Conservation (phyloP, 2,329 filamentous ascomycete genomes). For the Dothistroma septosporum region DNA sequence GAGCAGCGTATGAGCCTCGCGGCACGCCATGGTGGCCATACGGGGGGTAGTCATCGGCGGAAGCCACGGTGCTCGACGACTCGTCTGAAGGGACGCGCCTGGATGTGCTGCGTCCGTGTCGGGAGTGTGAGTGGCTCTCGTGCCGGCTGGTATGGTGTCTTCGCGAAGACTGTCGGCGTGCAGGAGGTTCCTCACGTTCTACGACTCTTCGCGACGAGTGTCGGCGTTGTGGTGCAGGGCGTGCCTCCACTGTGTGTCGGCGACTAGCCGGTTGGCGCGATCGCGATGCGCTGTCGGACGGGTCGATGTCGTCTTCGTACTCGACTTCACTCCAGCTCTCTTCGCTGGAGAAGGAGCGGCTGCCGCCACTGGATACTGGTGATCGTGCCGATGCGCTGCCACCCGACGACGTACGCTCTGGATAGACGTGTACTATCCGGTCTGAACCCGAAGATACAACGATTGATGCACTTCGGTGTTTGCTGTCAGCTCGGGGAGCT, state of each 20-base stretch:
- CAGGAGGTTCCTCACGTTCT: conserved; percentile 22
- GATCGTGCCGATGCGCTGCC: conserved; percentile 31
- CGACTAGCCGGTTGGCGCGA: conserved; percentile 34
- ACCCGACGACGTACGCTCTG: conserved; percentile 27
- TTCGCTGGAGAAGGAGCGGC: conserved; percentile 26
- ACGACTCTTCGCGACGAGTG: conserved; percentile 37
- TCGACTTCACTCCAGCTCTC: conserved; percentile 29
- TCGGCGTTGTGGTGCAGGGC: conserved; percentile 34
- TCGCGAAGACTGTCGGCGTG: conserved; percentile 25
- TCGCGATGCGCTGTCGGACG: conserved; percentile 49
- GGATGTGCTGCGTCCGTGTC: conserved; percentile 24
- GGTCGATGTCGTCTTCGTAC: conserved; percentile 38
- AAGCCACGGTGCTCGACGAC: conserved; percentile 24
- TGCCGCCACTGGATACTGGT: conserved; percentile 28
- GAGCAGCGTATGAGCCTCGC: conserved; percentile 31
- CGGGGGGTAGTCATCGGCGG: conserved; percentile 42
- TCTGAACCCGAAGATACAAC: conserved; percentile 23
- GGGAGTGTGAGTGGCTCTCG: conserved; percentile 23
- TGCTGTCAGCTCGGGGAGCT: conserved; percentile 18
- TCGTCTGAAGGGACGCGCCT: conserved; percentile 23
- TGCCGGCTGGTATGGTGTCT: conserved; percentile 25
- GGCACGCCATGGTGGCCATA: conserved; percentile 37
- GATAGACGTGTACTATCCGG: conserved; percentile 26
- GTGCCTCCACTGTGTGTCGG: conserved; percentile 34
- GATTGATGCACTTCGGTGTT: conserved; percentile 22